Evolutionary conservation across 495 filamentous ascomycete species (phyloP).

Genomic region (Hypoxylon lenormandii): DNA sequence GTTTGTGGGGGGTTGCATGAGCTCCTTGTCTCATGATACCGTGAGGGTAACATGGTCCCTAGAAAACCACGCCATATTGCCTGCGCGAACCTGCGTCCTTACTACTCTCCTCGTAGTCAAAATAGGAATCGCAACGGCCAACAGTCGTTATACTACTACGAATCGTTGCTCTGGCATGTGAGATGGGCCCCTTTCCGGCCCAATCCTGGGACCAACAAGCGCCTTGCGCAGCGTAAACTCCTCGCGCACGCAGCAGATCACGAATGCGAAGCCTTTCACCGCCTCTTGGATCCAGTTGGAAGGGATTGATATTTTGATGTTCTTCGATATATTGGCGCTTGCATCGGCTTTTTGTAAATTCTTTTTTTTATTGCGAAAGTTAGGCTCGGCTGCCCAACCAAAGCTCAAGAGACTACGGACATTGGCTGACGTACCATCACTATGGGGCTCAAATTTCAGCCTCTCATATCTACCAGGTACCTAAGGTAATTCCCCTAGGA

Average conservation of each 20-base stretch:
- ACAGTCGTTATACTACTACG: background rate
- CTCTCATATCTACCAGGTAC: too few species aligned
- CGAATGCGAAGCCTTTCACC: conserved; percentile 1
- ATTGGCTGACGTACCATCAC: background rate
- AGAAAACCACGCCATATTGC: conserved; percentile 18
- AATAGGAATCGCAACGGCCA: background rate
- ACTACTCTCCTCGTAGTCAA: background rate
- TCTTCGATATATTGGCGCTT: conserved; percentile 1
- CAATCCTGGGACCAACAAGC: background rate
- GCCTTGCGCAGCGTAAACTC: background rate
- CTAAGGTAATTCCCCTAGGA: too few species aligned
- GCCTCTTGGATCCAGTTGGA: background rate
- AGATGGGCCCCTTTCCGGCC: background rate
- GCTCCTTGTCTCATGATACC: conserved; percentile 13
- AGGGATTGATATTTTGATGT: background rate
- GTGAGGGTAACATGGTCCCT: conserved; percentile 16
- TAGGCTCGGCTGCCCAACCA: background rate
- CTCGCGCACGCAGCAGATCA: background rate
- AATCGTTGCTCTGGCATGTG: background rate
- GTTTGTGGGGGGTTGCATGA: conserved; percentile 17
- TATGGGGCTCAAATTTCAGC: too few species aligned
- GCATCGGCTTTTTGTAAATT: conserved; percentile 1
- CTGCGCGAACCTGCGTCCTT: conserved; percentile 4
- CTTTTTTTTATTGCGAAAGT: background rate
- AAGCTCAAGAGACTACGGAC: background rate